A percentile compares a stretch with the other conserved stretches of the same genome.
phyloP scores from a whole-genome alignment of 768 basidiomycete species.

The Cystobasidium ongulense region DNA sequence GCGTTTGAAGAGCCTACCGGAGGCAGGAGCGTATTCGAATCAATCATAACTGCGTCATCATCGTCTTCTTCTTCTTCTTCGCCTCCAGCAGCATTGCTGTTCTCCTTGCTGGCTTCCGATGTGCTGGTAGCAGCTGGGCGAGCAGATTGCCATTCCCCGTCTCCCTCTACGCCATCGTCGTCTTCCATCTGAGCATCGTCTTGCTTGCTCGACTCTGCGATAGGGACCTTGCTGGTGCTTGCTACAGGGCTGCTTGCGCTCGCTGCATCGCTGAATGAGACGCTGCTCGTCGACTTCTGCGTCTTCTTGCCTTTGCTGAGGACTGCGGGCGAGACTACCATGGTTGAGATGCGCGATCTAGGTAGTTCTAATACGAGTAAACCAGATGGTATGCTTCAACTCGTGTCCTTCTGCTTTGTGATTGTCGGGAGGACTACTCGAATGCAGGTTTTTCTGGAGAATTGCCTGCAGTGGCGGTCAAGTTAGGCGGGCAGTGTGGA shows the following conservation, averaged over 20 bases:
- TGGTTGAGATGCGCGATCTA: neutral
- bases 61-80: slow-evolving; percentile 19
- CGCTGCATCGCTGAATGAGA: neutral
- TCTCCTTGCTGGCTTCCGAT: neutral
- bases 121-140: too few relatives aligned
- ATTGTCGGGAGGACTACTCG: neutral
- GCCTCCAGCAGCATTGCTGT: neutral
- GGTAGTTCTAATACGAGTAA: neutral
- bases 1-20: neutral
- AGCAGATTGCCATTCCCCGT: neutral
- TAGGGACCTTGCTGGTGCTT: slow-evolving; percentile 9
- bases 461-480: too few relatives aligned
- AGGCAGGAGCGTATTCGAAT: slow-evolving; percentile 13
- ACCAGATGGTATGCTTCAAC: neutral
- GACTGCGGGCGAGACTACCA: neutral
- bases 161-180: slow-evolving; percentile 10
- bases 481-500: too few relatives aligned
- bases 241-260: slow-evolving; percentile 6
- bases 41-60: slow-evolving; percentile 28
- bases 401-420: neutral
- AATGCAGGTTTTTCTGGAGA: neutral
- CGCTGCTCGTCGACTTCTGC: neutral
- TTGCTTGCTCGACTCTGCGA: neutral
- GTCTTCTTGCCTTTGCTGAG: slow-evolving; percentile 4
- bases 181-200: slow-evolving; percentile 6